Percentiles rank a stretch among this genome's conserved stretches.
Conservation (phyloP, 2,329 filamentous ascomycete genomes). For the Calonectria fujianensis region DNA sequence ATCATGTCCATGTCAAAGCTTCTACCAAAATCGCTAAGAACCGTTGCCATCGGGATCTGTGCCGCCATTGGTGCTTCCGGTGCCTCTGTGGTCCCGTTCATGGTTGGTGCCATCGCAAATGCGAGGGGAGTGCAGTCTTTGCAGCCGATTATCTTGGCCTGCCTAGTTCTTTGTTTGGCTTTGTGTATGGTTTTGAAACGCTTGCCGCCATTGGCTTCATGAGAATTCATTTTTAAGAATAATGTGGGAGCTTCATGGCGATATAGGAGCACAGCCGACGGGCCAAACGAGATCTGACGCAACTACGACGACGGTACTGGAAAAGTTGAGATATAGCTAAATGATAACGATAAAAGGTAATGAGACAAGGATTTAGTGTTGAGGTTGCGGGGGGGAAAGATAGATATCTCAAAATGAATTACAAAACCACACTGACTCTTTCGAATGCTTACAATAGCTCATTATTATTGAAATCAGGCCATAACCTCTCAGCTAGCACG, state of each 20-base stretch:
- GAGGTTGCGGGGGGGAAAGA: background rate
- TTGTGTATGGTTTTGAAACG: background rate
- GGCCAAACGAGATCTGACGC: background rate
- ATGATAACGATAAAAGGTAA: background rate
- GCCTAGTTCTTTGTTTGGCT: background rate
- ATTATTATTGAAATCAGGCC: too few relatives aligned
- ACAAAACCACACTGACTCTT: too few relatives aligned
- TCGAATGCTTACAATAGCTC: too few relatives aligned
- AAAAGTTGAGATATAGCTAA: background rate
- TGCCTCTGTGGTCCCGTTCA: slow-evolving; percentile 8
- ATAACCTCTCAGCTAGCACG: background rate
- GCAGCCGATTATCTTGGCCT: slow-evolving; percentile 11
- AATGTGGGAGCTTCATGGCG: too few relatives aligned
- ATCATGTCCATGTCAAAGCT: slow-evolving; percentile 15
- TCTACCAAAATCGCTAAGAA: background rate
- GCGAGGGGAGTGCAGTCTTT: slow-evolving; percentile 5
- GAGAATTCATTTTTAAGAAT: background rate
- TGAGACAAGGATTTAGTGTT: background rate
- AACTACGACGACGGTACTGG: background rate
- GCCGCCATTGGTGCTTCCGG: background rate
- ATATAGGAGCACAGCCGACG: background rate
- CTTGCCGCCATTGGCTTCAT: background rate
- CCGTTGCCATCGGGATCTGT: background rate
- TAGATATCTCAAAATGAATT: background rate
- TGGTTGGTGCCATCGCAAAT: slow-evolving; percentile 14